Evolutionary conservation across 257 asterid genomes (phyloP), one percentile per base, ranked within the genome.

Genomic region (Dorcoceras hygrometricum): DNA sequence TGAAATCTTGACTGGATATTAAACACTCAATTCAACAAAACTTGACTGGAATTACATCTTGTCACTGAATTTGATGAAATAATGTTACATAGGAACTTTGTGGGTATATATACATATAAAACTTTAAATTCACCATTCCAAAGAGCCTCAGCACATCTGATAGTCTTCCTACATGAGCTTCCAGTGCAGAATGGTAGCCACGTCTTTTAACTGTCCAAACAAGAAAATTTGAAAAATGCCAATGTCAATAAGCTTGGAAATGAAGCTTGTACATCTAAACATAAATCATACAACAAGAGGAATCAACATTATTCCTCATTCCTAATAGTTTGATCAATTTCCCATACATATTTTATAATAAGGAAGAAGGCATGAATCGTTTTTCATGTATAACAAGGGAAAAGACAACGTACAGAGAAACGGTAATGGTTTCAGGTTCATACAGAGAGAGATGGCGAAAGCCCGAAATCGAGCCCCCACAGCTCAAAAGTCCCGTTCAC

Each of bases 401-500:
- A 73, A 77, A 78, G 76, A 83, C 83, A 84, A 62, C 71, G 63
- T 70, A 70, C 57, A 39, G 20, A 59, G 60, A 62, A 68, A 57
- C 31, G 62, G 77, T 66, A 71, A 63, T 76, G 72, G 81, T 67
- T 74, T 73, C 74, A 66, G 65, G 84, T 79, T 84, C 97, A 89
- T 87, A 89, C 96, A 74, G 96, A 80, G 83, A 86, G 75, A 75
- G 91, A 20, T 23, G 93, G 82, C 77, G 96, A 87, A 59, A 86
- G 82, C 58, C 86, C 66, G 81, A 89, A 89, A 5, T 92, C 94
- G 23, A 89, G 95, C 58, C 87, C 81, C 98, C 98, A 92, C 58
- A 92, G 95, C 93, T 92, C 98, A 36, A 89, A 89, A 55, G 79
- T 81, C 71, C 98, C 98, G 27, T 80, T 84, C 60, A 89, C 71